These are phyloP conservation scores for Chiua sp. DNA, from an alignment of 1,284 basidiomycete species.

Conservation along the genomic window DNA sequence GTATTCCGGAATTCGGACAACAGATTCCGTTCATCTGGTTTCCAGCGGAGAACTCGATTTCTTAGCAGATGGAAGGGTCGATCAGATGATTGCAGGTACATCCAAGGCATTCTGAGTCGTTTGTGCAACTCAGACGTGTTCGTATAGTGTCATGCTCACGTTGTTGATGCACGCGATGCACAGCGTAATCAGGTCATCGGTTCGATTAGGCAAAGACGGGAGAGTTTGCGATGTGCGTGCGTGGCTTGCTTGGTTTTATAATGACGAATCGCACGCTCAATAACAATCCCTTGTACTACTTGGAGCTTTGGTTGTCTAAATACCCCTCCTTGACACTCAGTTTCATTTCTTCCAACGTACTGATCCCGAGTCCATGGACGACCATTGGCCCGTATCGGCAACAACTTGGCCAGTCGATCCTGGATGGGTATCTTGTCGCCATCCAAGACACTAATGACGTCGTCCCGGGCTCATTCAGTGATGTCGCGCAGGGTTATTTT, in stretches of 20 bases:
- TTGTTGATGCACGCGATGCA: no score
- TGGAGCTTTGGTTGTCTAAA: conserved; percentile 73
- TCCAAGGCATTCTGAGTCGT: not conserved
- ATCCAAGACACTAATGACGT: conserved; percentile 62
- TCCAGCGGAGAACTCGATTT: conserved; percentile 62
- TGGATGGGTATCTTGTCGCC: conserved; percentile 73
- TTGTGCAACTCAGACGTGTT: no score
- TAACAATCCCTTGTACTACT: conserved; percentile 31
- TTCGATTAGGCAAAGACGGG: conserved; percentile 81
- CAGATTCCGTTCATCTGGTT: conserved; percentile 54
- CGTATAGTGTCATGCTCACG: no score
- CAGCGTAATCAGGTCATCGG: conserved; percentile 89
- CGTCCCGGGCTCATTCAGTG: conserved; percentile 41
- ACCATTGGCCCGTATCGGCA: conserved; percentile 81
- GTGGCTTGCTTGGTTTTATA: conserved; percentile 22
- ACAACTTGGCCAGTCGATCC: conserved; percentile 78
- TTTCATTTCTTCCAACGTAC: conserved; percentile 64
- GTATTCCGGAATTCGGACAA: not conserved
- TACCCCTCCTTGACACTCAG: conserved; percentile 63
- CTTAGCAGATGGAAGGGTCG: conserved; percentile 62
- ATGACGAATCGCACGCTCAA: not conserved
- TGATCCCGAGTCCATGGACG: conserved; percentile 43
- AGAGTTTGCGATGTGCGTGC: conserved; percentile 79
- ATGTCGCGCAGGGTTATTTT: conserved; percentile 42
- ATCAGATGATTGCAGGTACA: conserved; percentile 77